Percentiles rank a stretch among this genome's conserved stretches.
phyloP scores from a whole-genome alignment of 148 eudicot genomes.

The Camellia sinensis region DNA sequence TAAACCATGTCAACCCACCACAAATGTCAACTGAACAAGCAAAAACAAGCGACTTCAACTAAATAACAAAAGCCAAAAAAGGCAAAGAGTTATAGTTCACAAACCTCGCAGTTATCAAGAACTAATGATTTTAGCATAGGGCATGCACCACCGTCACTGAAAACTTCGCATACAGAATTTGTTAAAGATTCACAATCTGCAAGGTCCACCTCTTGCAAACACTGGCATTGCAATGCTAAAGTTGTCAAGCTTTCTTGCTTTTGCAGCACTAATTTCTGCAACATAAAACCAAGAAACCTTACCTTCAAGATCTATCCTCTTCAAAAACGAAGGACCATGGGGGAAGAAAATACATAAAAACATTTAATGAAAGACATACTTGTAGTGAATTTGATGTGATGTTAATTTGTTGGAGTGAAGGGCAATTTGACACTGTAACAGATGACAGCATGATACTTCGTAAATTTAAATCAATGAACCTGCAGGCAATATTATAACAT shows the following conservation, averaged over 20 bases:
- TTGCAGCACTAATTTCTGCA: conserved; percentile 84
- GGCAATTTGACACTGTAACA: conserved; percentile 83
- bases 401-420: conserved; percentile 74
- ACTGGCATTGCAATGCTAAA: conserved; percentile 70
- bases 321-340: background rate
- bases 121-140: conserved; percentile 72
- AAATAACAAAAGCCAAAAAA: background rate
- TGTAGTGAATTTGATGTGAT: conserved; percentile 71
- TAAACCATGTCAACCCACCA: background rate
- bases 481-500: conserved; percentile 28
- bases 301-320: conserved; percentile 4
- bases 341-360: background rate
- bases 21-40: background rate
- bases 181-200: conserved; percentile 90
- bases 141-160: conserved; percentile 90
- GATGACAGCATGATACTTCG: conserved; percentile 62
- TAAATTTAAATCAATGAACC: conserved; percentile 75
- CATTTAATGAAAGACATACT: conserved; percentile 37
- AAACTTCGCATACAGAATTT: conserved; percentile 77
- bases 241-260: conserved; percentile 94
- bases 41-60: background rate
- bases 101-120: conserved; percentile 96
- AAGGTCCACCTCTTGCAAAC: conserved; percentile 89
- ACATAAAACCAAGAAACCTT: conserved; percentile 10
- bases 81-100: conserved; percentile 18